Evolutionary conservation across 331 rosid species (phyloP), one percentile per base, ranked within the genome.

Genomic region (Dryas integrifolia): DNA sequence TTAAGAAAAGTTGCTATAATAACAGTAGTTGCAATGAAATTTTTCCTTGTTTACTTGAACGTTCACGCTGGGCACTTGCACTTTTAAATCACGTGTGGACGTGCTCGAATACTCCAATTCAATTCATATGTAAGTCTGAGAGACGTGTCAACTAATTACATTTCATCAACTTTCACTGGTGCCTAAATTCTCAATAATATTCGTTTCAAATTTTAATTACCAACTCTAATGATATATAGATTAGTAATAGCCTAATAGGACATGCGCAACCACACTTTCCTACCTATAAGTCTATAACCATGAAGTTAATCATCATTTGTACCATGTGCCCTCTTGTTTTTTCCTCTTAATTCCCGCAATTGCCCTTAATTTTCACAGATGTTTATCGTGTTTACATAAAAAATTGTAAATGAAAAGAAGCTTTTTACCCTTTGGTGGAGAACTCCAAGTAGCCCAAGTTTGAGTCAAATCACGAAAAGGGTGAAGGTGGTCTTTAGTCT

Each of bases 121-220:
- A 58, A 15, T 48, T 67, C 46, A 9, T 49, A 9, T 5, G 8
- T 1, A 3, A 51, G 57, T 30, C 35, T 30, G 3, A 7, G 35
- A 62, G 50, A 16, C 50, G 67, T 18, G 67, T 62, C 67, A 62
- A 62, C n/a, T 43, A 16, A 40, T 39, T 8, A 15, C 48, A 7
- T 26, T 52, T 6, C 30, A 12, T 70, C 49, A 62, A 16, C 67
- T 77, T 77, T 77, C 62, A 56, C 77, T 43, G 70, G 70, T 74
- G 15, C 50, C 26, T 24, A 68, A 77, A 79, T 83, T 81, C 76
- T 59, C 14, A 16, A 52, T 55, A 35, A 82, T 75, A 30, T 1
- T 1, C 70, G 70, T 73, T 64, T 67, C 75, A 58, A 64, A 75
- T 78, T 82, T 74, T 71, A 79, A 77, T 77, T 67, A 74, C 65